Evolutionary conservation across 2,329 filamentous ascomycete species (phyloP).

Genomic region (Cladosporium sp.): DNA sequence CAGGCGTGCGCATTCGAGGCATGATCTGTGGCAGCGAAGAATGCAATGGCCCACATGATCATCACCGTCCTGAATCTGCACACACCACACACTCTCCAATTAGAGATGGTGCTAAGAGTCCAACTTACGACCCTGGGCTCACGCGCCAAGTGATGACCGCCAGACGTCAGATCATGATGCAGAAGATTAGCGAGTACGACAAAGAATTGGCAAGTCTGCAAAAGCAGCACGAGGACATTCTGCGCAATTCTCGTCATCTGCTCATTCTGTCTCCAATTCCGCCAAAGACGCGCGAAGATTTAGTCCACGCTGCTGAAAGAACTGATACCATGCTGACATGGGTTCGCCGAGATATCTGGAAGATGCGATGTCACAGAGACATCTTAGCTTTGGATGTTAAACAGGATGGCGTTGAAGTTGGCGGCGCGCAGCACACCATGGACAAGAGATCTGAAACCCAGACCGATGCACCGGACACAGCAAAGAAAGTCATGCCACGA

Average conservation of each 20-base stretch:
- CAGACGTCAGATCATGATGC: constrained; percentile 73
- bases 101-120: constrained; percentile 62
- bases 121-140: constrained; percentile 57
- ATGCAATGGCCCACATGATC: constrained; percentile 49
- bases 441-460: constrained; percentile 11
- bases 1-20: constrained; percentile 84
- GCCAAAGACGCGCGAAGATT: constrained; percentile 79
- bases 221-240: constrained; percentile 73
- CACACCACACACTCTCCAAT: constrained; percentile 66
- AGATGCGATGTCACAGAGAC: constrained; percentile 82
- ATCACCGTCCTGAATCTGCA: constrained; percentile 64
- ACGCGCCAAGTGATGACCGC: constrained; percentile 81
- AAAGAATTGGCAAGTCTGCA: constrained; percentile 69
- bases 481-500: constrained; percentile 22
- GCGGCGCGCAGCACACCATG: constrained; percentile 19
- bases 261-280: constrained; percentile 86
- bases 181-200: constrained; percentile 79
- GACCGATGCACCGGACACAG: constrained; percentile 17
- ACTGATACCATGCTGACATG: constrained; percentile 88
- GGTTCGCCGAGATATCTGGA: constrained; percentile 93
- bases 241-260: constrained; percentile 86
- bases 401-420: constrained; percentile 56
- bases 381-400: constrained; percentile 81
- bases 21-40: constrained; percentile 82
- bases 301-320: constrained; percentile 77